Evolutionary conservation across 2,329 filamentous ascomycete genomes (phyloP), one percentile per base, ranked within the genome.

Genomic region (Botrytis deweyae): DNA sequence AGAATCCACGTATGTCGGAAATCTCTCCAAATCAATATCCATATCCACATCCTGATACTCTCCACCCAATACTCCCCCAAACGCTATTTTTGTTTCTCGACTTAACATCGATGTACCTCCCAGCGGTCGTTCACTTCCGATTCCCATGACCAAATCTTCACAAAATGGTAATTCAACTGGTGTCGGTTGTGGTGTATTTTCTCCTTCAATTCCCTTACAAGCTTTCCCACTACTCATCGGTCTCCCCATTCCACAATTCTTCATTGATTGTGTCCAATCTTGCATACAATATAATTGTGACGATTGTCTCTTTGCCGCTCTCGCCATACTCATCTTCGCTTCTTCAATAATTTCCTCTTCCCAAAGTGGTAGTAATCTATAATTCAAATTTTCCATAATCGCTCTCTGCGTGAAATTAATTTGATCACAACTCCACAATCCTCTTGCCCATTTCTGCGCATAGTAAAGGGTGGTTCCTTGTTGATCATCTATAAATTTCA

Each of bases 401-500:
- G 86, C 88, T 65, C 88, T 84, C 81, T 92, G 89, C 1, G 90
- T 91, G 68, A 86, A 85, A 77, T 90, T 91, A 78, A 92, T 85
- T 83, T 92, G 89, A 73, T 87, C 84, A 78, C 84, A 85, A 3
- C 88, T 87, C 89, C 90, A 92, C 66, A 86, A 78, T 67, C 84
- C 83, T 40, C 81, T 83, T 36, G 87, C 89, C 88, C 89, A 91
- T 42, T 80, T 81, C 25, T 83, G 78, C 75, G 84, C 84, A 82
- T 89, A 91, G 78, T 86, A 86, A 66, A 83, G 82, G 1, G 88
- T 88, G 7, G 84, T 82, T 75, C 86, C 84, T 78, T 89, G 86
- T 70, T 83, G 82, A 81, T 92, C 90, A 77, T 91, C 88, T 63
- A 87, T 84, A 78, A 91, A 92, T 81, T 92, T 92, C 79, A 86